These are phyloP conservation scores for Alternaria conjuncta DNA, from an alignment of 2,329 filamentous ascomycete genomes.

Conservation along the genomic window DNA sequence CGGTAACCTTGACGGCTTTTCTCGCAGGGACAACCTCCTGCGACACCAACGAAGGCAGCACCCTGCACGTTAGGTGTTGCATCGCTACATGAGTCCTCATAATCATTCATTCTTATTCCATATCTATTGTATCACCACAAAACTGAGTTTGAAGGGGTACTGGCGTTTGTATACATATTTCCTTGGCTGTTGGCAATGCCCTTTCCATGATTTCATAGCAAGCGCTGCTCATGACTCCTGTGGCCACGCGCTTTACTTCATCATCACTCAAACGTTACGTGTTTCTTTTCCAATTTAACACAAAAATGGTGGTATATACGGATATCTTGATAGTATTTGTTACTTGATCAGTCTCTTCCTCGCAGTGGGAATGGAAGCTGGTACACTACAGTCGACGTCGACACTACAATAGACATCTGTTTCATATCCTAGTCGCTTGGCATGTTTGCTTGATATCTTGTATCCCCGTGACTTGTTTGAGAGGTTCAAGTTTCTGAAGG, in stretches of 20 bases:
- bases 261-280: not conserved
- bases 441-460: not conserved
- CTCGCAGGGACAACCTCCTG: slow-evolving; percentile 44
- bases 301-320: not conserved
- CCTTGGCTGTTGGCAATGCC: not conserved
- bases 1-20: slow-evolving; percentile 38
- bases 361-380: not conserved
- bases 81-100: not conserved
- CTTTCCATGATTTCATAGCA: not conserved
- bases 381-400: not conserved
- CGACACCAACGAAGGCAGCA: slow-evolving; percentile 44
- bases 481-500: not conserved
- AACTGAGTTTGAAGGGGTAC: not conserved
- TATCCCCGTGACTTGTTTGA: not conserved
- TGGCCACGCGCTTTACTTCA: not conserved
- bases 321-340: not conserved
- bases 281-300: not conserved
- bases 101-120: not conserved
- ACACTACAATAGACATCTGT: not conserved
- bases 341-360: not conserved
- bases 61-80: slow-evolving; percentile 9
- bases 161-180: not conserved
- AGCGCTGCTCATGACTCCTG: slow-evolving; percentile 1
- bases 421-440: not conserved
- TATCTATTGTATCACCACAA: not conserved